A percentile compares a stretch with the other conserved stretches of the same genome.
Evolutionary conservation across 495 filamentous ascomycete species (phyloP).

Genomic region (Tirmania nivea): DNA sequence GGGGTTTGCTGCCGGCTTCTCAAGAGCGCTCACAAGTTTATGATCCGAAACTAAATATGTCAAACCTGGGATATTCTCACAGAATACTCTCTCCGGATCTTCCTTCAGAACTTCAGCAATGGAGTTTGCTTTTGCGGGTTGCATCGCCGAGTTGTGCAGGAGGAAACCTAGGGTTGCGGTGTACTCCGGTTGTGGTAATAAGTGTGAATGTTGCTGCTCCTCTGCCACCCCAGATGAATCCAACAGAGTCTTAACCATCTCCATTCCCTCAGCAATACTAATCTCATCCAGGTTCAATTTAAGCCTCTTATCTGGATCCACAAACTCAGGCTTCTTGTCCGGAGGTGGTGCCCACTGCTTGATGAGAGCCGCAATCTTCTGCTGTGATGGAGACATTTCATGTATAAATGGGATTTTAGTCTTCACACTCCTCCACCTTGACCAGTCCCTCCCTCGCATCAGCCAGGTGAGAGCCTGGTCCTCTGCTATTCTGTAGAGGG

Average conservation of each 20-base stretch:
- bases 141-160: slow-evolving; percentile 8
- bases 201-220: neutral
- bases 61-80: slow-evolving; percentile 14
- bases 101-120: slow-evolving; percentile 1
- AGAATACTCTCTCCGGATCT: slow-evolving; percentile 7
- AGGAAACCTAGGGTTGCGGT: slow-evolving; percentile 9
- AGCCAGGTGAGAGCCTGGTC: slow-evolving; percentile 11
- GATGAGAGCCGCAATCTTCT: neutral
- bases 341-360: neutral
- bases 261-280: neutral
- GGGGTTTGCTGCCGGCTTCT: no score
- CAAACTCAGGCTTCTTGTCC: neutral
- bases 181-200: slow-evolving; percentile 2
- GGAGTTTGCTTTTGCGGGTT: neutral
- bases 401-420: neutral
- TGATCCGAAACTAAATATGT: neutral
- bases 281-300: neutral
- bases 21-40: neutral
- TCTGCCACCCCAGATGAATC: neutral
- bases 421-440: slow-evolving; percentile 13
- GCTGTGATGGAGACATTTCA: neutral
- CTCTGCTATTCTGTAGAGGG: slow-evolving; percentile 10
- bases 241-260: neutral
- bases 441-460: slow-evolving; percentile 13
- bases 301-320: neutral